Percentiles rank a stretch among this genome's conserved stretches.
Evolutionary conservation across 176 grass and related monocot genomes (phyloP).

Genomic region (Thinopyrum elongatum): DNA sequence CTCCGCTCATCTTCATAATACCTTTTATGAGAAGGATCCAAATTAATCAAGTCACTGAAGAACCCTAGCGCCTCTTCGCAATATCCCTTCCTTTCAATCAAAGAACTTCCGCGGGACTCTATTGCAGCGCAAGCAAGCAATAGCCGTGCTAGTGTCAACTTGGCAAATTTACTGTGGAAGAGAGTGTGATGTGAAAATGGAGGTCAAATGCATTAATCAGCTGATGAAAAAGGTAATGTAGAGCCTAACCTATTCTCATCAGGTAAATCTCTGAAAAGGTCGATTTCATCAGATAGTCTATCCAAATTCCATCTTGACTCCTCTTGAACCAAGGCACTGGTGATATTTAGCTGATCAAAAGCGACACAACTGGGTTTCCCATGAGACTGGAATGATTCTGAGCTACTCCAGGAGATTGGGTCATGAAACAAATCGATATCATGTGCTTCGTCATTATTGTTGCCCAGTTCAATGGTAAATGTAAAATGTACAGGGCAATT

Average conservation of each 20-base stretch:
- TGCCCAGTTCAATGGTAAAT: constrained; percentile 52
- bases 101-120: constrained; percentile 48
- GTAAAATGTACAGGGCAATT: constrained; percentile 40
- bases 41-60: constrained; percentile 67
- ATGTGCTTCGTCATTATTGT: background rate
- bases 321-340: constrained; percentile 24
- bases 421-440: constrained; percentile 38
- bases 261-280: constrained; percentile 69
- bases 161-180: constrained; percentile 80
- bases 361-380: constrained; percentile 18
- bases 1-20: constrained; percentile 86
- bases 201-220: constrained; percentile 22
- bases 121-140: constrained; percentile 70
- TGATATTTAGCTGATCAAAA: constrained; percentile 49
- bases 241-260: constrained; percentile 74
- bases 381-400: constrained; percentile 28
- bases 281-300: constrained; percentile 67
- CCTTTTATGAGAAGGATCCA: constrained; percentile 75
- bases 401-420: constrained; percentile 58
- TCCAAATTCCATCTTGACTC: constrained; percentile 72
- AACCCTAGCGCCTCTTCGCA: constrained; percentile 71
- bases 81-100: constrained; percentile 39
- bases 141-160: constrained; percentile 72
- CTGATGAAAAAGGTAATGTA: constrained; percentile 7
- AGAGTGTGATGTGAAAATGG: constrained; percentile 20